Conservation (phyloP, 2,329 filamentous ascomycete species). For the Orbilia javanica region DNA sequence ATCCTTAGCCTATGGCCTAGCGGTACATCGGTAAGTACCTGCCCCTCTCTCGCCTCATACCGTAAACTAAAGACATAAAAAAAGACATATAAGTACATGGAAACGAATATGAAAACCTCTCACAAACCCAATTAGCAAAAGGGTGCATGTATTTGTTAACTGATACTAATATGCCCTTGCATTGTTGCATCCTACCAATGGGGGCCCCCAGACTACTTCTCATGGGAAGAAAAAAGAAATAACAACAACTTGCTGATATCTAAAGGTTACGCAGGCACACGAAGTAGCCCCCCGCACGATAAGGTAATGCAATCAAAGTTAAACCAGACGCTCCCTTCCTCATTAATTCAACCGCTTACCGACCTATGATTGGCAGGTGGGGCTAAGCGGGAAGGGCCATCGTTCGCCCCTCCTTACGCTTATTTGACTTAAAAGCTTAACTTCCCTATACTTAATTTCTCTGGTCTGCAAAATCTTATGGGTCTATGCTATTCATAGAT, state of each 20-base stretch:
- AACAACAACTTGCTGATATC: neutral
- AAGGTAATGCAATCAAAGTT: slow-evolving; percentile 7
- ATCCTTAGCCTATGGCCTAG: neutral
- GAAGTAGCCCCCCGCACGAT: slow-evolving; percentile 39
- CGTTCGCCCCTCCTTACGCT: slow-evolving; percentile 1
- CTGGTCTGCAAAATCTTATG: no score
- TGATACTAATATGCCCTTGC: slow-evolving; percentile 27
- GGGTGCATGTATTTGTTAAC: neutral
- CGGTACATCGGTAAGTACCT: slow-evolving; percentile 22
- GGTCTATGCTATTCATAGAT: no score
- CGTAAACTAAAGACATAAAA: neutral
- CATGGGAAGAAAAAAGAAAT: neutral
- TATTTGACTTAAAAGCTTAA: neutral
- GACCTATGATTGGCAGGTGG: neutral
- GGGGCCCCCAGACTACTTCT: no score
- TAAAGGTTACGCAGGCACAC: slow-evolving; percentile 11
- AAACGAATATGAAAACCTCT: neutral
- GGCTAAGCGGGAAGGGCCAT: neutral
- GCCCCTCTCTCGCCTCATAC: neutral
- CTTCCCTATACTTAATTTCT: no score
- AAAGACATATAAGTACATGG: neutral
- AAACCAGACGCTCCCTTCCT: slow-evolving; percentile 4
- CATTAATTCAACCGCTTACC: neutral
- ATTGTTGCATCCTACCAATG: slow-evolving; percentile 32
- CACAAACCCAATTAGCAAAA: neutral